phyloP scores from a whole-genome alignment of 2,329 filamentous ascomycete genomes.

The Pyricularia grisea region DNA sequence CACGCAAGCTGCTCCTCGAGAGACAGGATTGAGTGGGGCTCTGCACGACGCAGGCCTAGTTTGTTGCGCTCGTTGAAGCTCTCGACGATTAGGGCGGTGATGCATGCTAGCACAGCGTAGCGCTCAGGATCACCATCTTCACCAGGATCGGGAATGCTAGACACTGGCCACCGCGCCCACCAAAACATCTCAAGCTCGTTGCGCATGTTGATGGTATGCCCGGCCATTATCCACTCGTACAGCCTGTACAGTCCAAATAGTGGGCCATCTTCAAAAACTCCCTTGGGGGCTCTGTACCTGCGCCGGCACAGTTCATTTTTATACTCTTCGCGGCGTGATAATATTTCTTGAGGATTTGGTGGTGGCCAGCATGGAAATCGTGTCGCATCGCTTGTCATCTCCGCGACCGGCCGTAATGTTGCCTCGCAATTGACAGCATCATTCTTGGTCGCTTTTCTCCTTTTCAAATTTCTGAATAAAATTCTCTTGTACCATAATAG shows the following conservation, averaged over 20 bases:
- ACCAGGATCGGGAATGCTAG: conserved; percentile 8
- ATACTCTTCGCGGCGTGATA: conserved; percentile 5
- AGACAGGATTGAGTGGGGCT: too few relatives aligned
- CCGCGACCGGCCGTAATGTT: too few relatives aligned
- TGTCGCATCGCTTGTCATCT: neutral
- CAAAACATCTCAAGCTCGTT: conserved; percentile 10
- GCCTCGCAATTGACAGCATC: too few relatives aligned
- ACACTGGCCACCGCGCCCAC: conserved; percentile 8
- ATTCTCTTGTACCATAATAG: too few relatives aligned
- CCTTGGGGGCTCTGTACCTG: conserved; percentile 9
- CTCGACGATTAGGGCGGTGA: conserved; percentile 5
- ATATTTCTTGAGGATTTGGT: conserved; percentile 2
- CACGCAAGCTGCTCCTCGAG: too few relatives aligned
- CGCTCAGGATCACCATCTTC: conserved; percentile 8
- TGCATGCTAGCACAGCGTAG: conserved; percentile 9
- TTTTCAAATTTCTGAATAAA: too few relatives aligned
- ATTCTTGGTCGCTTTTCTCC: too few relatives aligned
- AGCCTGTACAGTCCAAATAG: conserved; percentile 4
- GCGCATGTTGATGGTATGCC: too few relatives aligned
- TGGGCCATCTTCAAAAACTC: conserved; percentile 6
- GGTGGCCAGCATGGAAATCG: conserved; percentile 5
- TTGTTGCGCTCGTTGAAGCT: too few relatives aligned
- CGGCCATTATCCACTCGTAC: too few relatives aligned
- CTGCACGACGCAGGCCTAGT: too few relatives aligned
- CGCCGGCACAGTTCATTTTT: conserved; percentile 4